Base-by-base conservation (phyloP, 495 filamentous ascomycete genomes). In the Collariella sp. region DNA sequence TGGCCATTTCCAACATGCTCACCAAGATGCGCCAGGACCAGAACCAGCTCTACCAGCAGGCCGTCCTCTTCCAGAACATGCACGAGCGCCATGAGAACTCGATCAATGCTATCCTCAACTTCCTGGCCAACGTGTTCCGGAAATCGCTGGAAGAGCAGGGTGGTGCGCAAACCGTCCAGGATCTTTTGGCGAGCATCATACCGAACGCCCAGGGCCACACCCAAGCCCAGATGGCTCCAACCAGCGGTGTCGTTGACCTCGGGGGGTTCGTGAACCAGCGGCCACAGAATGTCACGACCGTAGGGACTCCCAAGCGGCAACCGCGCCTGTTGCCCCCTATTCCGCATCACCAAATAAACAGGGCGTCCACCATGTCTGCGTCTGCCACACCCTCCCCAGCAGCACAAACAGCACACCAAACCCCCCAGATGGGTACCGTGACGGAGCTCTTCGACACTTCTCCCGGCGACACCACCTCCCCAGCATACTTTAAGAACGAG, bases 71-170 rank as follows among this genome's bases (percentile, higher is more conserved):
- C 68, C 90, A 95, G 66, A 85, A 82, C 31, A 80, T 93, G 64
- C 93, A 98, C 62, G 89, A 91, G 46, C 85, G 94, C 29, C 93
- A 98, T 62, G 94, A 98, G 67, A 95, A 89, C 62, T 96, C 90
- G 10, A 98, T 98, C 65, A 97, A 96, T 61, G 93, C 94, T 22
- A 97, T 98, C 59, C 76, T 98, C 15, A 95, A 89, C 29, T 98
- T 97, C 67, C 79, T 98, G 3, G 94, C 93, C 16, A 96, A 93
- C 9, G 89, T 98, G 9, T 98, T 96, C 74, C 87, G 93, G 60
- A 86, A 79, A 51, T 78, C 76, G 51, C 64, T 81, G 43, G 78
- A 81, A 64, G 74, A 76, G 46, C 74, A 78, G 49, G 73, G 76
- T n/a, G 83, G 82, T 41, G 68, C 76, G 0, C 81, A 86, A 57